Evolutionary conservation across 805 yeast species (phyloP).

Genomic region (Vanderwaltozyma polyspora): DNA sequence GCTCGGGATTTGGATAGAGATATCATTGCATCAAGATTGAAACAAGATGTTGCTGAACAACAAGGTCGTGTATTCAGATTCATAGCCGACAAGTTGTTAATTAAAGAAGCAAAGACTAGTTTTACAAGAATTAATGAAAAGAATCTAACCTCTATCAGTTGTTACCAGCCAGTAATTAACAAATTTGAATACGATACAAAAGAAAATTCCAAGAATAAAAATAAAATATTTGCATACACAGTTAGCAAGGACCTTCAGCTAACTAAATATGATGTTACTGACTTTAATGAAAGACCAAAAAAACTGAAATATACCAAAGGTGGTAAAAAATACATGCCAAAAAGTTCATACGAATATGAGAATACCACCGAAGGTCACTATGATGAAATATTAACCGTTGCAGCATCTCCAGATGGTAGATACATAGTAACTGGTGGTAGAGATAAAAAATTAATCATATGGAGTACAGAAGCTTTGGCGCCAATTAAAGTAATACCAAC

Average conservation of each 20-base stretch:
- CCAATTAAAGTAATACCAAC: constrained; percentile 72
- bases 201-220: constrained; percentile 37
- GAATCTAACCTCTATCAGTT: constrained; percentile 36
- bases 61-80: constrained; percentile 73
- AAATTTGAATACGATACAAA: constrained; percentile 12
- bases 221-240: constrained; percentile 55
- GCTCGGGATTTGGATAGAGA: constrained; percentile 88
- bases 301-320: constrained; percentile 57
- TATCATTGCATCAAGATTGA: constrained; percentile 66
- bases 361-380: constrained; percentile 59
- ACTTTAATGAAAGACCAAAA: constrained; percentile 46
- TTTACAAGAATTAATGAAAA: constrained; percentile 52
- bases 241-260: constrained; percentile 73
- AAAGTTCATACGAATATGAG: constrained; percentile 31
- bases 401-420: constrained; percentile 78
- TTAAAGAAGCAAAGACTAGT: constrained; percentile 31
- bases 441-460: constrained; percentile 70
- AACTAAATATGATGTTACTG: constrained; percentile 66
- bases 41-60: constrained; percentile 80
- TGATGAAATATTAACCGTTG: constrained; percentile 65
- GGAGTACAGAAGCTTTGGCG: constrained; percentile 73
- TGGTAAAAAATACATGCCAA: constrained; percentile 36
- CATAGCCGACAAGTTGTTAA: constrained; percentile 40
- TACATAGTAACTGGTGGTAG: constrained; percentile 85
- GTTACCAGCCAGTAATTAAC: constrained; percentile 29